Evolutionary conservation across 306 rosid genomes (phyloP).

Genomic region (Prinsepia uniflora): DNA sequence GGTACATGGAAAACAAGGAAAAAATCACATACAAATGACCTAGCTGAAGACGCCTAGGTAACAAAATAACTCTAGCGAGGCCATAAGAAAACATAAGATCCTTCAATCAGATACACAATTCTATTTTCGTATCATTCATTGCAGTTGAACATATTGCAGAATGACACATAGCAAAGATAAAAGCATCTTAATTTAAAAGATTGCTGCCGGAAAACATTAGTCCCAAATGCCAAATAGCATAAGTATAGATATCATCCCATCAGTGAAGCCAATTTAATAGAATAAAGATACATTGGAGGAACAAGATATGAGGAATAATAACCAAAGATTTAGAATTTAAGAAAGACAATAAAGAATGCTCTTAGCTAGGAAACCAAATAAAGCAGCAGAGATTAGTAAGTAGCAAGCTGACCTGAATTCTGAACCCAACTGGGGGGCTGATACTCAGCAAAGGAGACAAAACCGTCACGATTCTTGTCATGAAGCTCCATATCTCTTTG

Average conservation of each 20-base stretch:
- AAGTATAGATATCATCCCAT: background rate
- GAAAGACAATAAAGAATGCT: background rate
- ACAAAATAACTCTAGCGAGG: background rate
- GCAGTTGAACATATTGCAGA: background rate
- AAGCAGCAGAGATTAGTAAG: background rate
- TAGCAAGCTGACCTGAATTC: constrained; percentile 50
- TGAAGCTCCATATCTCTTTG: constrained; percentile 83
- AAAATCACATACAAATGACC: background rate
- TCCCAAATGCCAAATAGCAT: background rate
- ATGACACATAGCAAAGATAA: background rate
- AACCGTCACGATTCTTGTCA: constrained; percentile 72
- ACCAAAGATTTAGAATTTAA: background rate
- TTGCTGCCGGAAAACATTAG: background rate
- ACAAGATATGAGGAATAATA: background rate
- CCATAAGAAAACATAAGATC: background rate
- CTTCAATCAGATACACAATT: background rate
- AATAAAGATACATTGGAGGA: background rate
- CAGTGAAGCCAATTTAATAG: background rate
- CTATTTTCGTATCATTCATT: background rate
- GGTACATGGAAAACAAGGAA: constrained; percentile 22
- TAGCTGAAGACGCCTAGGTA: background rate
- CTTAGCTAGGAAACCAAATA: background rate
- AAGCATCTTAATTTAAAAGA: background rate
- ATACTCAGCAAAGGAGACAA: constrained; percentile 79
- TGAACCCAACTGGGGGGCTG: constrained; percentile 84